Base-by-base conservation (phyloP, 2,329 filamentous ascomycete genomes). In the Colletotrichum destructivum region DNA sequence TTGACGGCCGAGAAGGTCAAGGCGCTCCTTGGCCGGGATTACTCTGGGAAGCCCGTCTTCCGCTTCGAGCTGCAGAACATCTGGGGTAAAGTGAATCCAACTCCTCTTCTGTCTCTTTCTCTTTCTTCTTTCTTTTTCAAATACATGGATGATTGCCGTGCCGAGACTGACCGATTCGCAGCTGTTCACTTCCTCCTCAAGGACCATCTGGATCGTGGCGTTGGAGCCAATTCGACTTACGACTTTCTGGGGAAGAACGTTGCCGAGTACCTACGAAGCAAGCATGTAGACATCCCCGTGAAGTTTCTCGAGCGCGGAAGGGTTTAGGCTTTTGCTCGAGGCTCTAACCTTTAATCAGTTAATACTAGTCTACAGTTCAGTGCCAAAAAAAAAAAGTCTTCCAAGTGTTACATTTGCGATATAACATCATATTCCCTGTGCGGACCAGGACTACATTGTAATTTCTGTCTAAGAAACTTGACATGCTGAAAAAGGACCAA, bases 61-160 rank as follows among this genome's bases (percentile, higher is more conserved):
- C 79, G 85, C 0, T 84, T 85, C 40, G 85, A 87, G 76, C 77
- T 87, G 31, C 81, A 84, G 7, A 54, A 68, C 38, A 47, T 63
- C 7, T 47, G 47, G 52, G 69, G 66, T 74, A 49, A 74, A 21
- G 9, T 23, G 23, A 23, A 5, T 44, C 38, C 38, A 15, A 26
- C 23, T 62, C 23, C 15, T 26, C 3, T 26, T 26, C n/a, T n/a
- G n/a, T n/a, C n/a, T 26, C 23, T 9, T 11, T 46, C 23, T n/a
- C n/a, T n/a, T n/a, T n/a, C n/a, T n/a, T n/a, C n/a, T n/a, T n/a
- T n/a, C n/a, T n/a, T n/a, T n/a, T n/a, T n/a, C n/a, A n/a, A n/a
- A 3, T 26, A 3, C 23, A 26, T 26, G 23, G 2, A 26, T 26
- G 23, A 3, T 26, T 26, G 23, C 23, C 23, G 23, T 26, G 23